These are phyloP conservation scores for Tuber aestivum DNA, from an alignment of 495 filamentous ascomycete species.

Conservation along the genomic window DNA sequence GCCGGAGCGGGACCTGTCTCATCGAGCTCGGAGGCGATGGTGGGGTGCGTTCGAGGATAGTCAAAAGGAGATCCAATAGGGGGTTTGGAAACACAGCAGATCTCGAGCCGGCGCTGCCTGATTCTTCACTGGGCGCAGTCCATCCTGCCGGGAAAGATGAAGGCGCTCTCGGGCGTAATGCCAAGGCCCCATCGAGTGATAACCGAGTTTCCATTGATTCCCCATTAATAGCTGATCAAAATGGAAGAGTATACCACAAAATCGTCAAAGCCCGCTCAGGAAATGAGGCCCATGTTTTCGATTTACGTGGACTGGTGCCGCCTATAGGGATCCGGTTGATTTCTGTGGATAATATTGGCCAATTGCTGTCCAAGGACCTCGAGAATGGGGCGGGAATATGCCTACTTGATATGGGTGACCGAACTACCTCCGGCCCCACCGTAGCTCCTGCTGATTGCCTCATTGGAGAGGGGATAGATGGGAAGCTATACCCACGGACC, in stretches of 20 bases:
- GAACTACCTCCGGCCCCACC: neutral
- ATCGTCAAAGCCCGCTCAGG: neutral
- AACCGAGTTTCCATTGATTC: neutral
- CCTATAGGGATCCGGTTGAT: neutral
- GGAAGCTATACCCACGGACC: neutral
- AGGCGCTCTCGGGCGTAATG: neutral
- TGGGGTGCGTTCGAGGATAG: neutral
- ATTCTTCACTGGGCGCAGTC: neutral
- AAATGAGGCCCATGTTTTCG: neutral
- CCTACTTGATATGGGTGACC: neutral
- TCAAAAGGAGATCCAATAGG: neutral
- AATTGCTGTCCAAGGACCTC: neutral
- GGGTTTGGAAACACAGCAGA: neutral
- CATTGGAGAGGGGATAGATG: neutral
- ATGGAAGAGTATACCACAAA: neutral
- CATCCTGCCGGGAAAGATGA: neutral
- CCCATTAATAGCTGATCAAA: neutral
- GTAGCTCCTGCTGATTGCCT: neutral
- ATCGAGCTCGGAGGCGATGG: neutral
- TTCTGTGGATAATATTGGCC: neutral
- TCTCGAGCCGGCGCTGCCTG: neutral
- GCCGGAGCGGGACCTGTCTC: neutral
- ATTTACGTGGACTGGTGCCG: neutral
- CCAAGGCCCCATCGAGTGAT: neutral
- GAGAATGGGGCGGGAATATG: neutral